phyloP scores from a whole-genome alignment of 495 filamentous ascomycete genomes.

The Cenococcum geophilum region DNA sequence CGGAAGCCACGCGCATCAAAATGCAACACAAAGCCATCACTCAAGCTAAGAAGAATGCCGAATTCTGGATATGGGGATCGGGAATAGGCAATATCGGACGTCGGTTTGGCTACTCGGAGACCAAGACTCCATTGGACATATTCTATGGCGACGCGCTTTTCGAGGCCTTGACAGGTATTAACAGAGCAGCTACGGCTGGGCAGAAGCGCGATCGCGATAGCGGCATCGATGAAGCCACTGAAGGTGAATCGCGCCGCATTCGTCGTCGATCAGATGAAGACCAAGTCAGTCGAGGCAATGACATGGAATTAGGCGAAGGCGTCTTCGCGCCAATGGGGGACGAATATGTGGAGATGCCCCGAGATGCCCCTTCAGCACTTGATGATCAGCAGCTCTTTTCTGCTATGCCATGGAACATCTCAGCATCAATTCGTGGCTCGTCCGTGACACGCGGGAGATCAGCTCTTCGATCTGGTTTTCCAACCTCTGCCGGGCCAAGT shows the following conservation, averaged over 20 bases:
- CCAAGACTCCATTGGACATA: conserved; percentile 44
- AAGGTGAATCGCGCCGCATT: conserved; percentile 42
- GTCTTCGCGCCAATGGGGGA: conserved; percentile 29
- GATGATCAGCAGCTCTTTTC: conserved; percentile 52
- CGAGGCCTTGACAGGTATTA: conserved; percentile 41
- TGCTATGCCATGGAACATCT: conserved; percentile 67
- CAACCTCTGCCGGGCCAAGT: conserved; percentile 25
- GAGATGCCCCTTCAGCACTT: conserved; percentile 52
- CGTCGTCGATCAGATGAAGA: conserved; percentile 39
- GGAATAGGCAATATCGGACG: conserved; percentile 49
- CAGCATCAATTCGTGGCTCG: conserved; percentile 54
- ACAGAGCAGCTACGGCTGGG: conserved; percentile 20
- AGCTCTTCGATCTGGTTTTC: conserved; percentile 22
- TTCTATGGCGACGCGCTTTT: conserved; percentile 54
- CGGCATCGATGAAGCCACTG: conserved; percentile 37
- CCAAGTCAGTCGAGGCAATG: conserved; percentile 43
- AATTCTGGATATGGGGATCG: conserved; percentile 34
- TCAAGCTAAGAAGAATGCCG: conserved; percentile 40
- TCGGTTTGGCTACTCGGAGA: conserved; percentile 41
- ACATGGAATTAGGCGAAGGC: conserved; percentile 37
- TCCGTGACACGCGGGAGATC: conserved; percentile 39
- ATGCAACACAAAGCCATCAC: conserved; percentile 12
- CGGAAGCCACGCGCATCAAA: conserved; percentile 25
- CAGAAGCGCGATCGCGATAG: conserved; percentile 43
- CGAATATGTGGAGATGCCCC: conserved; percentile 50